These are phyloP conservation scores for Stenogyne calaminthoides DNA, from an alignment of 305 asterid species.

Conservation along the genomic window DNA sequence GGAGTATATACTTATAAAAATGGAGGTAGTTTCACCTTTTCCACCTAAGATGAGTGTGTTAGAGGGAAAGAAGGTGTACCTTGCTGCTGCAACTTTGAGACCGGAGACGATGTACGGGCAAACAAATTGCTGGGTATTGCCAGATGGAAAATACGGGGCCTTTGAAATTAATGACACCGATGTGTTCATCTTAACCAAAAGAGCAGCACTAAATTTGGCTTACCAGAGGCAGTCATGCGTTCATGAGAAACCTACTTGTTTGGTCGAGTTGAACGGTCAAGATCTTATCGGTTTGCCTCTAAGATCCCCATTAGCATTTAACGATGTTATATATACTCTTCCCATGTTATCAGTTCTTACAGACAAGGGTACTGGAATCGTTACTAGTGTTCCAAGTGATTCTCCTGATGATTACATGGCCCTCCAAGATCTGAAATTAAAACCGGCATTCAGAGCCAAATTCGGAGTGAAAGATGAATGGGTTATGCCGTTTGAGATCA, in stretches of 20 bases:
- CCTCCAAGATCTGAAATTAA: slow-evolving; percentile 78
- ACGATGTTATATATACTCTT: slow-evolving; percentile 71
- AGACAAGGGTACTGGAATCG: slow-evolving; percentile 93
- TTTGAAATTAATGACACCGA: slow-evolving; percentile 83
- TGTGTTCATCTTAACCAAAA: slow-evolving; percentile 67
- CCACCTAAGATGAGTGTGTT: slow-evolving; percentile 67
- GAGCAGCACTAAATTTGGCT: slow-evolving; percentile 89
- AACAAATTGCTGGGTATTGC: slow-evolving; percentile 95
- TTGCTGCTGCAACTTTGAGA: slow-evolving; percentile 90
- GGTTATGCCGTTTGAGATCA: slow-evolving; percentile 87
- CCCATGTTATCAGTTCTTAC: slow-evolving; percentile 91
- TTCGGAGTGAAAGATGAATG: slow-evolving; percentile 90
- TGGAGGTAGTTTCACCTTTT: slow-evolving; percentile 78
- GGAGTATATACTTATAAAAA: slow-evolving; percentile 89
- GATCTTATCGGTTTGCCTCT: slow-evolving; percentile 87
- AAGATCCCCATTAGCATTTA: slow-evolving; percentile 71
- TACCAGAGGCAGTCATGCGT: slow-evolving; percentile 74
- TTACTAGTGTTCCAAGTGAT: slow-evolving; percentile 96
- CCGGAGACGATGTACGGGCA: slow-evolving; percentile 98
- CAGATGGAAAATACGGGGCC: slow-evolving; percentile 93
- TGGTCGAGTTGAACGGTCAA: slow-evolving; percentile 80
- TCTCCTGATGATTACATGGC: slow-evolving; percentile 95
- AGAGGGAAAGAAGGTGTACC: slow-evolving; percentile 84
- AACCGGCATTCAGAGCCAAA: slow-evolving; percentile 80
- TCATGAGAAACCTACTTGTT: slow-evolving; percentile 76